Evolutionary conservation across 2,329 filamentous ascomycete genomes (phyloP), one percentile per base, ranked within the genome.

Genomic region (Scytalidium lignicola): DNA sequence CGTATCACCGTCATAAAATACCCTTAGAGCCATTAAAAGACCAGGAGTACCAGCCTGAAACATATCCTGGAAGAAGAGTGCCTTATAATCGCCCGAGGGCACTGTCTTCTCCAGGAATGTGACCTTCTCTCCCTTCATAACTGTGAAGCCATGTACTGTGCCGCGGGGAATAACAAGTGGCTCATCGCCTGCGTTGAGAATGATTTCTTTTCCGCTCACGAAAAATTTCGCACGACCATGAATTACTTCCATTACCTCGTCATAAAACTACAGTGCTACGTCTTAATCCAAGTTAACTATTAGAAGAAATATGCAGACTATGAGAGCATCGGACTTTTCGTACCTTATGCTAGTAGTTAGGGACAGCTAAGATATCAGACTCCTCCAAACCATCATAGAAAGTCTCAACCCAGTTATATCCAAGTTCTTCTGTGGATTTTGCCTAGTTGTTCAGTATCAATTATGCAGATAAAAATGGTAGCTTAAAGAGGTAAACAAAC

Each of bases 181-280:
- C n/a, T 45, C 18, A 18, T 53, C 51, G 18, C 48, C 48, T 6
- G 48, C 51, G 20, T 45, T 45, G 20, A 26, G n/a, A 26, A 44
- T 39, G 17, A 44, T 20, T 23, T 50, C 49, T 44, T 53, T 50
- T 20, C 51, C 51, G 23, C 46, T 42, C 5, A 53, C 45, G 22
- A 41, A 48, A 28, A 53, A 48, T 17, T 45, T 48, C 29, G 50
- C 43, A 13, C 18, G 26, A 2, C 51, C 51, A 37, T 46, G 44
- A 15, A 48, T 20, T 2, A 53, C 51, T 46, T 50, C 45, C 51
- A 53, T 53, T 1, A 53, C 40, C 37, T 53, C 51, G 39, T 53
- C 51, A 21, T 53, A 48, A 13, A 37, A n/a, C 32, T 37, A 13
- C 32, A 13, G 5, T 37, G 32, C 4, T 17, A 37, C n/a, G n/a